A percentile compares a stretch with the other conserved stretches of the same genome.
Evolutionary conservation across 192 early-diverging fungal species (phyloP).

Genomic region (Neocallimastix lanati): DNA sequence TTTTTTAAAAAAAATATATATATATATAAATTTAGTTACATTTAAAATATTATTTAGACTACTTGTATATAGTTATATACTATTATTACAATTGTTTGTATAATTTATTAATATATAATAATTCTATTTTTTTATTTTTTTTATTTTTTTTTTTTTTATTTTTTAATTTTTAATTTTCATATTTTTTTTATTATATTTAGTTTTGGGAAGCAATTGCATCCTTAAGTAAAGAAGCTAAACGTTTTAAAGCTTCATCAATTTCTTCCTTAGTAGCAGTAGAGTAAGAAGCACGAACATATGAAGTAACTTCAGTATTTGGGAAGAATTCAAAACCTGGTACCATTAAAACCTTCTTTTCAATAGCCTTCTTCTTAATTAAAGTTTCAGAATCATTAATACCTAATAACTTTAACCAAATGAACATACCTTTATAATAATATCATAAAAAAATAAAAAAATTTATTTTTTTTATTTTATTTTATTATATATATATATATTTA

Average conservation of each 20-base stretch:
- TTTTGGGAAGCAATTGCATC: neutral
- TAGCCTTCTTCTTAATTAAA: constrained; percentile 23
- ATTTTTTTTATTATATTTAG: neutral
- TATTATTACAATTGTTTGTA: too few species aligned
- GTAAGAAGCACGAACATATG: constrained; percentile 49
- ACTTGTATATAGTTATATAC: too few species aligned
- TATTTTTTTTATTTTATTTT: too few species aligned
- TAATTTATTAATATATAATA: too few species aligned
- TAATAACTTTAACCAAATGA: constrained; percentile 61
- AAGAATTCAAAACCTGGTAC: constrained; percentile 42
- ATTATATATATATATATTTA: too few species aligned
- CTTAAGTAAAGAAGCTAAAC: constrained; percentile 35
- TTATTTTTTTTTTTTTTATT: too few species aligned
- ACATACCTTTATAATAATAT: constrained; percentile 64
- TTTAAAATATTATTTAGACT: too few species aligned
- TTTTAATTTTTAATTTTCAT: too few species aligned
- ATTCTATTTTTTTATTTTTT: too few species aligned
- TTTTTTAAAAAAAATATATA: too few species aligned
- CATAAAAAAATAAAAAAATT: too few species aligned
- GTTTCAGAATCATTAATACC: constrained; percentile 31
- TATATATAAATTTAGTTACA: too few species aligned
- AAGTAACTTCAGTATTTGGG: constrained; percentile 19
- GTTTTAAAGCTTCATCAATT: constrained; percentile 39
- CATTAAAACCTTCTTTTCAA: constrained; percentile 49
- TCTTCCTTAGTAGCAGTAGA: constrained; percentile 40